Base-by-base conservation (phyloP, 2,329 filamentous ascomycete species). In the Cercospora sojina region DNA sequence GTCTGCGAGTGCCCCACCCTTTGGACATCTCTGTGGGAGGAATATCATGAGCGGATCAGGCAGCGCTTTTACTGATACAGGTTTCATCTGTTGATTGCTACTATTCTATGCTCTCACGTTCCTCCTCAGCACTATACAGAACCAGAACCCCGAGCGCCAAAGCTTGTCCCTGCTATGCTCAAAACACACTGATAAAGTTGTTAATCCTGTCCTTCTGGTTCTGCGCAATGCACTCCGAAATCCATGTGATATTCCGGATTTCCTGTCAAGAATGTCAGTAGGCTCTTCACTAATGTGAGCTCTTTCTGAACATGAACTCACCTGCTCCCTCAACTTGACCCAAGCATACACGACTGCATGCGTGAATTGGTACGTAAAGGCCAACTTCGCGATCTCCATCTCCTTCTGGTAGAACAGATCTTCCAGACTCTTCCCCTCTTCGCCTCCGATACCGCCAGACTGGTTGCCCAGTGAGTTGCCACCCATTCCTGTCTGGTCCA, bases 241-340 rank as follows among this genome's bases (percentile, higher is more conserved):
- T 99, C 95, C 95, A 99, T 60, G 95, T 98, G 77, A 99, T 97
- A 81, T 99, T 99, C 72, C 95, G 91, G 75, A 98, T 97, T 90
- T 99, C 95, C 93, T 98, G 69, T 47, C 35, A 41, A 4, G 35
- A 25, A 7, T 32, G 65, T 81, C 69, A 80, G 75, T 60, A 49
- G 5, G 20, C 8, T 23, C 3, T 12, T 12, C 43, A 23, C 20
- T 49, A 25, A 10, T 32, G 65, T 81, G 69, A 80, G 74, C 55
- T 53, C 12, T 5, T 29, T 9, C n/a, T 38, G 16, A 53, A 13
- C 10, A 23, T n/a, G 16, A 23, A 27, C 89, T 79, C 81, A 97
- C 94, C 88, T 99, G 95, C 81, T 99, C 95, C 79, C 93, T 88
- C 76, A 99, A 83, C 84, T 96, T 97, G 66, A 99, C 92, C 95